These are phyloP conservation scores for Suillus occidentalis DNA, from an alignment of 768 basidiomycete genomes.

Conservation along the genomic window DNA sequence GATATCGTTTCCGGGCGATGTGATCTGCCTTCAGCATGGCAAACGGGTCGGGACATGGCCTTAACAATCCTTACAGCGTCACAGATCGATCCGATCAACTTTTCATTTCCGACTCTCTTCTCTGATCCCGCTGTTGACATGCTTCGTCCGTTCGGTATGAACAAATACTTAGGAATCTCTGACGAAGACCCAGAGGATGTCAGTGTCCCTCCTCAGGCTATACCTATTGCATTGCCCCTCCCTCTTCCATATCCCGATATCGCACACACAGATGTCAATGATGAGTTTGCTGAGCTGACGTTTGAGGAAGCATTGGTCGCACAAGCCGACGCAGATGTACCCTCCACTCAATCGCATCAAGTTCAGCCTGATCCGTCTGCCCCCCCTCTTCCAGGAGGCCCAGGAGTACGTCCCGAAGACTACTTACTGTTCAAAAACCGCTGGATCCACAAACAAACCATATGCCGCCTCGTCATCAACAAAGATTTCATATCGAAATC, in stretches of 20 bases:
- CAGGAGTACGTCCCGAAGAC: background rate
- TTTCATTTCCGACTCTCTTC: background rate
- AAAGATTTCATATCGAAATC: background rate
- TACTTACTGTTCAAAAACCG: background rate
- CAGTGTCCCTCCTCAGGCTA: too few species aligned
- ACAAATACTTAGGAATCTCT: background rate
- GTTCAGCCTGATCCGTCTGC: background rate
- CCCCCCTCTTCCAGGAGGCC: background rate
- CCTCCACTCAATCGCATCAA: background rate
- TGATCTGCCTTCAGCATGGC: background rate
- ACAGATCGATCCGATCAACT: background rate
- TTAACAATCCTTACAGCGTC: background rate
- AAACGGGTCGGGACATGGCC: background rate
- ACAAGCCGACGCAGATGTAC: background rate
- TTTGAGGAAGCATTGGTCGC: background rate
- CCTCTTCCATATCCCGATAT: background rate
- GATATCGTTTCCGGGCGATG: background rate
- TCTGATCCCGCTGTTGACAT: background rate
- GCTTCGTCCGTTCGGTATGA: background rate
- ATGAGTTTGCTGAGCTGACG: background rate
- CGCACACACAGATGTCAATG: too few species aligned
- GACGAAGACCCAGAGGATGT: background rate
- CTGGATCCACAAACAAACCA: conserved; percentile 2
- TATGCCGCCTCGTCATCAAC: background rate
- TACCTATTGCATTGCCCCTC: too few species aligned